phyloP scores from a whole-genome alignment of 1,284 basidiomycete genomes.

The Leccinum pachyderme region DNA sequence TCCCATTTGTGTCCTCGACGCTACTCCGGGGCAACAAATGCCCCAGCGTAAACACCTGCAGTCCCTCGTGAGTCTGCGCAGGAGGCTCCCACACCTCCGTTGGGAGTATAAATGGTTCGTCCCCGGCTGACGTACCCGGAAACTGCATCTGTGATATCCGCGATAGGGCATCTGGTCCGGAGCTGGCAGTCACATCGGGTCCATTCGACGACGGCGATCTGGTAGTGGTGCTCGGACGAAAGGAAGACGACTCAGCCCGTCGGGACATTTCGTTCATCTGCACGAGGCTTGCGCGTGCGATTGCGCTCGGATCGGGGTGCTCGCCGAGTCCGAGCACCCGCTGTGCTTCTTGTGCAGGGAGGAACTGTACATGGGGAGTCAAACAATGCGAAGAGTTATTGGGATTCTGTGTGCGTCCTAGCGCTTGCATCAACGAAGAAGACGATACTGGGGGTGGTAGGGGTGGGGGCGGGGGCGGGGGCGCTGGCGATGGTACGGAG shows the following conservation, averaged over 20 bases:
- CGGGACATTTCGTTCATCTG: conserved; percentile 77
- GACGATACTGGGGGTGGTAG: conserved; percentile 15
- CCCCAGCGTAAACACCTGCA: conserved; percentile 82
- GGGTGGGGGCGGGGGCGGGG: conserved; percentile 1
- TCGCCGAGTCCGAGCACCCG: conserved; percentile 49
- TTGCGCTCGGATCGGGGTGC: conserved; percentile 43
- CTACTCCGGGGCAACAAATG: conserved; percentile 65
- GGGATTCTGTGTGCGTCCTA: conserved; percentile 19
- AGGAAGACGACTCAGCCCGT: conserved; percentile 47
- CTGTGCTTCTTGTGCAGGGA: conserved; percentile 58
- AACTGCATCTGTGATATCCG: conserved; percentile 28
- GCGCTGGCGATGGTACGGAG: conserved; percentile 17
- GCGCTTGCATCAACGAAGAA: conserved; percentile 27
- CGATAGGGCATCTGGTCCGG: conserved; percentile 17
- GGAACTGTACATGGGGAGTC: conserved; percentile 38
- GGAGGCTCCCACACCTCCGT: conserved; percentile 31
- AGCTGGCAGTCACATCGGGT: conserved; percentile 14
- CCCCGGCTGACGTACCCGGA: conserved; percentile 28
- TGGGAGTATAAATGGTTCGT: conserved; percentile 40
- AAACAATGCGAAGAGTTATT: conserved; percentile 12
- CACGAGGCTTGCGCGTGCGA: conserved; percentile 58
- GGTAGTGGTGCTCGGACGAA: conserved; percentile 22
- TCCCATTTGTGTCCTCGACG: conserved; percentile 53
- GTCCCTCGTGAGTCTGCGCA: conserved; percentile 51
- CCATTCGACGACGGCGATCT: conserved; percentile 21